Base-by-base conservation (phyloP, 2,329 filamentous ascomycete genomes). In the Alternaria arbusti region DNA sequence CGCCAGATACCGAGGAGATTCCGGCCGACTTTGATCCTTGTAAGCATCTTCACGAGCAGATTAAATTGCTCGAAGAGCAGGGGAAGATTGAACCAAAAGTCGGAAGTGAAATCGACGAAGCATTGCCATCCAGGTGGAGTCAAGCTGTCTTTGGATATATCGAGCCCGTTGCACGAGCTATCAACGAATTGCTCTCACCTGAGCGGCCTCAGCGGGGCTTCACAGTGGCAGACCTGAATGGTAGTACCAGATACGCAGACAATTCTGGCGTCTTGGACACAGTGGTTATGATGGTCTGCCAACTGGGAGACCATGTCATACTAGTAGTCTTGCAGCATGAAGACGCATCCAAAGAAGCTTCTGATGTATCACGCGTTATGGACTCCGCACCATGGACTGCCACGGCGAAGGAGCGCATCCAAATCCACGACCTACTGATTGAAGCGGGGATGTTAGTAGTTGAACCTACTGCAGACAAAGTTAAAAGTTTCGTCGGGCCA, bases 371-470 rank as follows among this genome's bases (percentile, higher is more conserved):
- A 11, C 22, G 45, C 17, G 47, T 57, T n/a, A n/a, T 63, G 6
- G 61, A 63, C 26, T 54, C 61, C 23, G 55, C 56, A 25, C 61
- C 55, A 23, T 55, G 61, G 54, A 25, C 10, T 17, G 12, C 13
- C 4, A 59, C 11, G 20, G 8, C 15, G 15, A 5, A 30, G 12
- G 10, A 51, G 26, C 56, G 61, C 17, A 2, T 22, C 15, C 15
- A 15, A 11, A 9, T 62, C 3, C 56, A 59, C 28, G 20, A 17
- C 13, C 20, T 54, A 50, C 25, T 50, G 25, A 1, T 30, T 13
- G n/a, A 20, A 20, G 26, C 25, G n/a, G 25, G 25, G 17, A n/a
- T 7, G 12, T 30, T 30, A 4, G 10, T 2, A 30, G n/a, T 50
- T 13, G 10, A 20, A 6, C 26, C 26, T 30, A n/a, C 9, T 30